phyloP scores from a whole-genome alignment of 2,329 filamentous ascomycete genomes.

The Byssoonygena ceratinophila region DNA sequence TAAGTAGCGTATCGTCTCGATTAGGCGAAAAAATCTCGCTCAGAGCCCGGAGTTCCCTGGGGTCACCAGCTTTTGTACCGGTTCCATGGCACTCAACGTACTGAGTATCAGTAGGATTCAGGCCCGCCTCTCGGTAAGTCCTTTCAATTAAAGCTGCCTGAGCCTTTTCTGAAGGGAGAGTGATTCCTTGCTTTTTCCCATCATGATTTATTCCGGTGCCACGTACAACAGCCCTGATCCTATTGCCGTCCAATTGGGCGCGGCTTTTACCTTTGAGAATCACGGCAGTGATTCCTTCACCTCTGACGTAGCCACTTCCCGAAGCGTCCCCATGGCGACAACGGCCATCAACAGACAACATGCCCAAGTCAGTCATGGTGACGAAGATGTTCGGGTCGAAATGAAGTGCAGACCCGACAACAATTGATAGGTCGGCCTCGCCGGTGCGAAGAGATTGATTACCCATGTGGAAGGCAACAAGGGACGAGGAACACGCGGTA shows the following conservation, averaged over 20 bases:
- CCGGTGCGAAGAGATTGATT: conserved; percentile 20
- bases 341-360: conserved; percentile 39
- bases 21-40: conserved; percentile 12
- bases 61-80: conserved; percentile 27
- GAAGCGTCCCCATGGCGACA: conserved; percentile 73
- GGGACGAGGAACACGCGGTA: conserved; percentile 23
- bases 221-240: conserved; percentile 37
- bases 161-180: conserved; percentile 28
- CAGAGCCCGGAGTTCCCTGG: conserved; percentile 18
- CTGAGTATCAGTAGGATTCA: conserved; percentile 23
- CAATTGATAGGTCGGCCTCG: conserved; percentile 14
- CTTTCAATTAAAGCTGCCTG: conserved; percentile 27
- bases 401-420: conserved; percentile 13
- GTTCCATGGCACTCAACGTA: conserved; percentile 37
- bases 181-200: conserved; percentile 29
- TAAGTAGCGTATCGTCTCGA: conserved; percentile 12
- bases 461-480: conserved; percentile 21
- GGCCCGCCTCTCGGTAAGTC: conserved; percentile 21
- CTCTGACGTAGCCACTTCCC: conserved; percentile 73
- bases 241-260: conserved; percentile 48
- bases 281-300: conserved; percentile 62
- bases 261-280: conserved; percentile 71
- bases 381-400: conserved; percentile 16
- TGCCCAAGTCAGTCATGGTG: conserved; percentile 11
- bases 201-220: conserved; percentile 18